Conservation (phyloP, 352 stramenopile genomes). For the Phytophthora tubulina region DNA sequence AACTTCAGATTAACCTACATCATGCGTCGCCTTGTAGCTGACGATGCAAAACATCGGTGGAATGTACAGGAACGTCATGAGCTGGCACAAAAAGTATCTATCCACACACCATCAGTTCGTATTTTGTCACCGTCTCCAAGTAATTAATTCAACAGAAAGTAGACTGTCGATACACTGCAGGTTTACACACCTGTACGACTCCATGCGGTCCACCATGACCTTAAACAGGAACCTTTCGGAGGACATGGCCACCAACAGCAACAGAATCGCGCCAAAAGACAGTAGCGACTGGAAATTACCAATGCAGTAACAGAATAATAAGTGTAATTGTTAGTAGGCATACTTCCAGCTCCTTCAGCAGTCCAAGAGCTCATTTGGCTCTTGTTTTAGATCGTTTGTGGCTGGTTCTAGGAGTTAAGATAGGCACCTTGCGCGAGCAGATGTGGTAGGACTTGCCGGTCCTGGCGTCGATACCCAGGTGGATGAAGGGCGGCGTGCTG, state of each 20-base stretch:
- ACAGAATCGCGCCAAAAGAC: conserved; percentile 75
- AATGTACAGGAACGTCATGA: conserved; percentile 92
- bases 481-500: conserved; percentile 76
- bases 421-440: conserved; percentile 81
- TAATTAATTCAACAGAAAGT: not conserved
- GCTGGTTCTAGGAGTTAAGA: not conserved
- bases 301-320: not conserved
- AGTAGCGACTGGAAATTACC: conserved; percentile 65
- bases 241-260: conserved; percentile 81
- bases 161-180: not conserved
- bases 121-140: not conserved
- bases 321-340: conserved; percentile 7
- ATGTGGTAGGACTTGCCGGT: conserved; percentile 89
- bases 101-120: not conserved
- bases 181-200: conserved; percentile 79
- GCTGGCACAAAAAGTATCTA: conserved; percentile 89
- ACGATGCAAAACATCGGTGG: conserved; percentile 88
- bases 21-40: conserved; percentile 85
- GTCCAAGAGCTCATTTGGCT: conserved; percentile 9
- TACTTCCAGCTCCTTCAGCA: not conserved
- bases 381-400: not conserved
- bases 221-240: conserved; percentile 91
- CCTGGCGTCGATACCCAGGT: conserved; percentile 83
- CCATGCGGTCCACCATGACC: conserved; percentile 90
- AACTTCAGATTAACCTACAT: conserved; percentile 46